Conservation (phyloP, 495 filamentous ascomycete genomes). For the Polyplosphaeria fusca region DNA sequence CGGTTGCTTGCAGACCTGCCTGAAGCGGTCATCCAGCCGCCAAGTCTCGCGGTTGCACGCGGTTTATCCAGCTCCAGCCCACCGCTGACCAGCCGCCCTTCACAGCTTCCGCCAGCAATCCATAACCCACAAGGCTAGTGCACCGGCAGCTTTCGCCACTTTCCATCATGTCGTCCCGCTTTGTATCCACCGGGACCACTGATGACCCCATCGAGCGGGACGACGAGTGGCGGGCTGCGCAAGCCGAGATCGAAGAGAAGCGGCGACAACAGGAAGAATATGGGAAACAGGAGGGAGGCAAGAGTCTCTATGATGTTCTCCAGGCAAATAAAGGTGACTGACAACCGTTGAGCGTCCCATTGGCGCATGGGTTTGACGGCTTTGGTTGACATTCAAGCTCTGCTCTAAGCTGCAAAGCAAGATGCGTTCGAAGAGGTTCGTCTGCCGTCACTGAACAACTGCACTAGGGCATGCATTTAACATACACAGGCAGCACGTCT, state of each 20-base stretch:
- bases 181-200: slow-evolving; percentile 81
- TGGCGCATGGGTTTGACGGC: neutral
- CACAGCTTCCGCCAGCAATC: neutral
- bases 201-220: slow-evolving; percentile 53
- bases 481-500: slow-evolving; percentile 63
- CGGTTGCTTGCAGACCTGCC: neutral
- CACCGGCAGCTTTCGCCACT: too few species aligned
- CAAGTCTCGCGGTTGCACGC: neutral
- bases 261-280: slow-evolving; percentile 57
- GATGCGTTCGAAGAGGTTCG: slow-evolving; percentile 95
- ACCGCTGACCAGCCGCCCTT: neutral
- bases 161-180: slow-evolving; percentile 61
- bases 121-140: too few species aligned
- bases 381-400: slow-evolving; percentile 55
- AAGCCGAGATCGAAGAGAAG: slow-evolving; percentile 71
- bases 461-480: too few species aligned
- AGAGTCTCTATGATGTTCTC: slow-evolving; percentile 79
- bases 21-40: slow-evolving; percentile 6
- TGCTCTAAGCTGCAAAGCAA: slow-evolving; percentile 76
- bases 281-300: slow-evolving; percentile 57
- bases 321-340: slow-evolving; percentile 89
- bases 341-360: neutral
- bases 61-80: neutral
- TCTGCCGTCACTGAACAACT: too few species aligned
- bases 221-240: slow-evolving; percentile 74